Evolutionary conservation across 257 asterid genomes (phyloP), one percentile per base, ranked within the genome.

Genomic region (Voacanga thouarsii): DNA sequence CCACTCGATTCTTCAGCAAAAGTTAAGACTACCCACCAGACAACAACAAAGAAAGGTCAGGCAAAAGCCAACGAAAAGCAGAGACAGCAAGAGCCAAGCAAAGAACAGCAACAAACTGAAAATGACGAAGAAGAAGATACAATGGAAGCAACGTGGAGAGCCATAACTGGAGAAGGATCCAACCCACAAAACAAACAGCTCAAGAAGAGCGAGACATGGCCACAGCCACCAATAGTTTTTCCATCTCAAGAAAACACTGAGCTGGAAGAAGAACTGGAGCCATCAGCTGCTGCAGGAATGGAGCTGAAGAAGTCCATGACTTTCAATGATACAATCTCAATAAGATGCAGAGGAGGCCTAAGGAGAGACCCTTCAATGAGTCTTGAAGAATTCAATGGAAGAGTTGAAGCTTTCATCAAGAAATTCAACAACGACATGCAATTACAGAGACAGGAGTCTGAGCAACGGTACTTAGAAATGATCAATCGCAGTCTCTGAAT

Each of bases 131-230:
- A 71, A 15, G 86, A 76, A 4, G 89, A 85, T 67, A 84, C 90
- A 15, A 83, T 92, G 83, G 97, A 88, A 78, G 91, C 91, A 12
- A 86, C 91, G 1, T 92, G 97, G 97, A 80, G 50, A 72, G 87
- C 89, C 4, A 92, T 92, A 33, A 85, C 70, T 0, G 90, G 74
- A 55, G 90, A 80, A 59, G 86, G 76, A 65, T 28, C 55, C 39
- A 49, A 72, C 0, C 28, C 76, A 16, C 7, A 50, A 44, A 33
- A 14, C 15, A 79, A 56, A 65, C 80, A 78, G 44, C 79, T 89
- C 7, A 87, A 77, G 57, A 88, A 88, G 78, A 80, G 92, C 56
- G 92, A 92, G 26, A 88, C 92, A 1, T 89, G 89, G 53, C 73
- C 84, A 7, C 65, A 74, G 5, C 50, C 45, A 33, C 70, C 23